Conservation (phyloP, 2,329 filamentous ascomycete genomes). For the Penicillium sclerotiorum region DNA sequence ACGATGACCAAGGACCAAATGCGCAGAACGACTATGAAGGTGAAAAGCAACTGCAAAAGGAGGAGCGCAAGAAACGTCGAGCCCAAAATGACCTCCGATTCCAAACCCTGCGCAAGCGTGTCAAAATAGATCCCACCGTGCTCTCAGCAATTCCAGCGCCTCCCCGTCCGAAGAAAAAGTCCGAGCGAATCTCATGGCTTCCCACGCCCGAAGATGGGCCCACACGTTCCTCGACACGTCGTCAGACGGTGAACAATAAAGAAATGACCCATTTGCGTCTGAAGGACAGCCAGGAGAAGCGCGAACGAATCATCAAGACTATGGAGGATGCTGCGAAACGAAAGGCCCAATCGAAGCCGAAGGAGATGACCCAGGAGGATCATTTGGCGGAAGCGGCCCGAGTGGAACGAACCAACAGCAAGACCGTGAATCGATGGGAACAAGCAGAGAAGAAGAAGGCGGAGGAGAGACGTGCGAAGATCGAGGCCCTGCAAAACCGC, state of each 20-base stretch:
- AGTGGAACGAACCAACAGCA: slow-evolving; percentile 83
- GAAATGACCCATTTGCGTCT: slow-evolving; percentile 55
- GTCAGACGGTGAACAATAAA: slow-evolving; percentile 67
- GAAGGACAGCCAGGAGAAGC: slow-evolving; percentile 53
- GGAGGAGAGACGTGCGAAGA: slow-evolving; percentile 76
- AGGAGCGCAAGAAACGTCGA: slow-evolving; percentile 80
- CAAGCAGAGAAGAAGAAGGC: slow-evolving; percentile 86
- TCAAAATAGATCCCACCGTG: slow-evolving; percentile 66
- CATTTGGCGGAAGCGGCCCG: slow-evolving; percentile 78
- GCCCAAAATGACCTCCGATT: slow-evolving; percentile 70
- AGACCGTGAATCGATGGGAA: slow-evolving; percentile 92
- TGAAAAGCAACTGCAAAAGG: slow-evolving; percentile 80
- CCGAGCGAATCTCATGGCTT: slow-evolving; percentile 70
- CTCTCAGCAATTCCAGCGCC: slow-evolving; percentile 39
- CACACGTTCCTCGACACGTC: slow-evolving; percentile 62
- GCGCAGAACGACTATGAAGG: slow-evolving; percentile 70
- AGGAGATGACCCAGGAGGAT: slow-evolving; percentile 83
- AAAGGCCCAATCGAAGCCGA: slow-evolving; percentile 74
- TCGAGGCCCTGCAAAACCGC: slow-evolving; percentile 85
- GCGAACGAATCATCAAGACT: slow-evolving; percentile 52
- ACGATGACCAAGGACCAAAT: slow-evolving; percentile 70
- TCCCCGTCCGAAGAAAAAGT: slow-evolving; percentile 65
- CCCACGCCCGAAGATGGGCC: slow-evolving; percentile 65
- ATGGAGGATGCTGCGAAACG: slow-evolving; percentile 64
- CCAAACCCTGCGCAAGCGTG: slow-evolving; percentile 65